Evolutionary conservation across 176 grass and related monocot genomes (phyloP), one percentile per base, ranked within the genome.

Genomic region (Oryza meyeriana): DNA sequence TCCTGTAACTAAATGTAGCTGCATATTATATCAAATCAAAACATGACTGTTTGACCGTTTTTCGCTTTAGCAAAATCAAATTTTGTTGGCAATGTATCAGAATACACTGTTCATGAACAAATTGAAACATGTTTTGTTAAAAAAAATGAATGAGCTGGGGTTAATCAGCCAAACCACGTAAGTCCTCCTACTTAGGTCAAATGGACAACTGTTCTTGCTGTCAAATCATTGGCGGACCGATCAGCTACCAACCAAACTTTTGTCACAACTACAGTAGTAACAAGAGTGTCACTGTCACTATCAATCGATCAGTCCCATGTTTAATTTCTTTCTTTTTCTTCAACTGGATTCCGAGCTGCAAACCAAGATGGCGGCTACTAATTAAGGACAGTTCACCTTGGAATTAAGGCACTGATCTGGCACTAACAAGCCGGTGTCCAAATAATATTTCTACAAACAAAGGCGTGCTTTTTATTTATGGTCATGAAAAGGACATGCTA

Each of bases 291-390:
- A 52, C 71, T 10, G 20, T n/a, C 68, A 42, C 36, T 26, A 5
- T 28, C 33, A 1, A 64, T 83, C 33, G 70, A 52, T 66, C 8
- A 33, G 8, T 83, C 41, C 80, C 22, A 20, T 62, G 65, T 35
- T 71, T 11, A 59, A 59, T 44, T 5, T 0, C 1, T 6, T 29
- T 1, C 62, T 6, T 22, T 6, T 22, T 48, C 1, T 64, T 36
- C 11, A 8, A 1, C 7, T 27, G 31, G 55, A 65, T 78, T 18
- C 65, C 25, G 20, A 84, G 48, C 5, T 42, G 1, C 57, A 65
- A 85, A 59, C 82, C 34, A 72, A 33, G 42, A 18, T 30, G 17
- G 39, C 87, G 71, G 87, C 77, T 71, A 65, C 82, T 85, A 85
- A 85, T 71, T 85, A 71, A 30, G 63, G 70, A 64, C 39, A 70